Percentiles rank a stretch among this genome's conserved stretches.
phyloP scores from a whole-genome alignment of 164 flowering plant species.

The Umbilicus rupestris region DNA sequence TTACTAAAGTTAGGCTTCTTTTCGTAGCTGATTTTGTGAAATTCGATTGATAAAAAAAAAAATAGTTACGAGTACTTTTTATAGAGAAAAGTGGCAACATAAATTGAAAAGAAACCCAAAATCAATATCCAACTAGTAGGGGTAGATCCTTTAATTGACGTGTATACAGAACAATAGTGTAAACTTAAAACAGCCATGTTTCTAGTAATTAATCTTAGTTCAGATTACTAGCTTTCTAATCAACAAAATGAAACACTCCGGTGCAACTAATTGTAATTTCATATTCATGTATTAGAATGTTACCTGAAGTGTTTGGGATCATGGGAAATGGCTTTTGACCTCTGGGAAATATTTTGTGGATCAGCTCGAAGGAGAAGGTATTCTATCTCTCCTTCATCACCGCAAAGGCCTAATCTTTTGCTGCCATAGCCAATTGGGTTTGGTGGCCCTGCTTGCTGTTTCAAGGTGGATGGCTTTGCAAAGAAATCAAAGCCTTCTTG shows the following conservation, averaged over 20 bases:
- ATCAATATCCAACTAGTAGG: too few relatives aligned
- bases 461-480: slow-evolving; percentile 25
- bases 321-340: slow-evolving; percentile 26
- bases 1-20: too few relatives aligned
- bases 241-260: background rate
- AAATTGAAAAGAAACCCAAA: too few relatives aligned
- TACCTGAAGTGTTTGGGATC: slow-evolving; percentile 55
- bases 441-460: slow-evolving; percentile 42
- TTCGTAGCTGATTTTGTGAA: too few relatives aligned
- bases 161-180: too few relatives aligned
- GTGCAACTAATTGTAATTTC: background rate
- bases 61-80: too few relatives aligned
- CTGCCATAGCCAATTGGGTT: background rate
- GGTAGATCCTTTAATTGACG: too few relatives aligned
- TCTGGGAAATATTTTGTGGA: slow-evolving; percentile 26
- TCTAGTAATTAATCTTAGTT: too few relatives aligned
- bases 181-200: too few relatives aligned
- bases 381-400: slow-evolving; percentile 65
- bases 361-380: slow-evolving; percentile 49
- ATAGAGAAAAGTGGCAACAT: too few relatives aligned
- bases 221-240: background rate
- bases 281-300: background rate
- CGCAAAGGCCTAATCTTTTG: slow-evolving; percentile 38
- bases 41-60: too few relatives aligned
- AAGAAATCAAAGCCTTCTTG: slow-evolving; percentile 42